Evolutionary conservation across 2,329 filamentous ascomycete genomes (phyloP).

Genomic region (Gremmenia infestans): DNA sequence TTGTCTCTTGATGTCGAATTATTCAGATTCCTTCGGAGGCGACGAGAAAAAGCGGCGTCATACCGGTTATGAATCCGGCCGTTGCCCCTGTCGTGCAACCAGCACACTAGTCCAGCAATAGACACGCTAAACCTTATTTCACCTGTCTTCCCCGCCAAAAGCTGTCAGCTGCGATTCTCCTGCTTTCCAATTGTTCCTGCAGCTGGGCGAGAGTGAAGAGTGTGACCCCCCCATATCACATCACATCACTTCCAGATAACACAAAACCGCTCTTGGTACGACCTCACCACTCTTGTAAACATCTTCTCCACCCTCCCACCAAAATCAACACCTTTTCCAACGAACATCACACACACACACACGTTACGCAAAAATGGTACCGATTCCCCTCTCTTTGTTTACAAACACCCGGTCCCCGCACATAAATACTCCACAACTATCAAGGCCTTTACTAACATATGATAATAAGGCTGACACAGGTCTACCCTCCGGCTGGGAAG

Average conservation of each 20-base stretch:
- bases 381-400: slow-evolving; percentile 17
- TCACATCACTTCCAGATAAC: neutral
- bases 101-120: neutral
- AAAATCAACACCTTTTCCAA: slow-evolving; percentile 1
- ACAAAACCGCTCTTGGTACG: slow-evolving; percentile 3
- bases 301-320: slow-evolving; percentile 2
- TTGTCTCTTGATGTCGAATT: neutral
- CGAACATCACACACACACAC: neutral
- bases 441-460: slow-evolving; percentile 12
- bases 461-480: slow-evolving; percentile 63
- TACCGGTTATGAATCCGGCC: neutral
- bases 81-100: neutral
- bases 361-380: slow-evolving; percentile 23
- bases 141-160: neutral
- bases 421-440: neutral
- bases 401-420: slow-evolving; percentile 4
- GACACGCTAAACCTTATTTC: neutral
- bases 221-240: neutral
- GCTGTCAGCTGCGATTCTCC: neutral
- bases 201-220: neutral
- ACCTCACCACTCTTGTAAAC: slow-evolving; percentile 7
- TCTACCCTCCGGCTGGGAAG: slow-evolving; percentile 84
- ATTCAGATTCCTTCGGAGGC: neutral
- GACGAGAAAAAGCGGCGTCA: neutral
- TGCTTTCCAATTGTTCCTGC: neutral